Evolutionary conservation across 176 grass and related monocot species (phyloP).

Genomic region (Eragrostis nindensis): DNA sequence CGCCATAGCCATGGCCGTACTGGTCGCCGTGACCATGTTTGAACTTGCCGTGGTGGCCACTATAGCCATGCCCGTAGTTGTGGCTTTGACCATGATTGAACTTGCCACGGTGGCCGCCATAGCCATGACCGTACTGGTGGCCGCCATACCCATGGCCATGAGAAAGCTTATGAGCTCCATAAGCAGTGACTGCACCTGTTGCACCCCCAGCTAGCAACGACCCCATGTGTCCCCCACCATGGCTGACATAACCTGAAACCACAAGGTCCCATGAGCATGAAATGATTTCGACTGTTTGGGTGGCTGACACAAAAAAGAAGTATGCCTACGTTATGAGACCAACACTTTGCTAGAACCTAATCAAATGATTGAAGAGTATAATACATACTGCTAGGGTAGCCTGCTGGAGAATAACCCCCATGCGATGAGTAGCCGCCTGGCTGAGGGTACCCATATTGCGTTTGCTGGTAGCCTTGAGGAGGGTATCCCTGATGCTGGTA

Average conservation of each 20-base stretch:
- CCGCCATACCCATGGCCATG: constrained; percentile 7
- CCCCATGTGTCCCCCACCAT: constrained; percentile 51
- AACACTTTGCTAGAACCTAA: background rate
- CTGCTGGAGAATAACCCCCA: constrained; percentile 44
- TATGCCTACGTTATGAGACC: background rate
- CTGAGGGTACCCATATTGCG: background rate
- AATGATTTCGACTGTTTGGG: background rate
- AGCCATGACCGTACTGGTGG: constrained; percentile 25
- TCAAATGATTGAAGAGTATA: background rate
- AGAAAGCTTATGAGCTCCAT: constrained; percentile 68
- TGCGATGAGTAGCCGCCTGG: background rate
- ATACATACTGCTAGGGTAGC: constrained; percentile 43
- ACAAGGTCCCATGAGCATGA: background rate
- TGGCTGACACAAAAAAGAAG: background rate
- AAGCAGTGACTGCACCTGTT: constrained; percentile 59
- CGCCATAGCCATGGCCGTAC: constrained; percentile 46
- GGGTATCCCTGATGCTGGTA: constrained; percentile 55
- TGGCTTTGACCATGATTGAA: constrained; percentile 63
- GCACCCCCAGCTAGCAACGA: constrained; percentile 67
- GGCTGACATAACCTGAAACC: constrained; percentile 49
- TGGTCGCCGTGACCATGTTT: constrained; percentile 12
- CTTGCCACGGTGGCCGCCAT: constrained; percentile 57
- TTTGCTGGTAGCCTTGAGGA: constrained; percentile 52
- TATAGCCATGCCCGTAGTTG: background rate
- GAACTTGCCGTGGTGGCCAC: constrained; percentile 55